These are phyloP conservation scores for Castanopsis chinensis DNA, from an alignment of 306 rosid species.

Conservation along the genomic window DNA sequence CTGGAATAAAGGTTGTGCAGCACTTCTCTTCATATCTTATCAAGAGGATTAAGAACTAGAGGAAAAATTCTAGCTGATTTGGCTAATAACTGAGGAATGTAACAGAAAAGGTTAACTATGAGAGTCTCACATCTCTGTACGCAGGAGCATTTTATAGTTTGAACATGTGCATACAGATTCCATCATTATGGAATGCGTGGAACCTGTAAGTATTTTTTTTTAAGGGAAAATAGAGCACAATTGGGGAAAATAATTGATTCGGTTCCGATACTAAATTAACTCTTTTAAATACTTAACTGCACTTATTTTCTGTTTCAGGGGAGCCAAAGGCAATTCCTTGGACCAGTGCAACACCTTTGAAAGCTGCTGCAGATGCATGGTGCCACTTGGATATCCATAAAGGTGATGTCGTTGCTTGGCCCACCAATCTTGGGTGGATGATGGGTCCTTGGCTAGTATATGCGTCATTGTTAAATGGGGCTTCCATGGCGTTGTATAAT, in stretches of 20 bases:
- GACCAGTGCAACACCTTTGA: slow-evolving; percentile 79
- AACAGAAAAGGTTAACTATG: background rate
- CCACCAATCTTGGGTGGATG: slow-evolving; percentile 99
- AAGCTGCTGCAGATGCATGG: slow-evolving; percentile 99
- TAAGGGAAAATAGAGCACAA: background rate
- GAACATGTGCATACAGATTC: background rate
- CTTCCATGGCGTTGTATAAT: slow-evolving; percentile 81
- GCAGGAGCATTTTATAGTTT: background rate
- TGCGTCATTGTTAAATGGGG: slow-evolving; percentile 90
- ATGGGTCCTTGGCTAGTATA: slow-evolving; percentile 99
- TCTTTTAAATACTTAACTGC: slow-evolving; percentile 14
- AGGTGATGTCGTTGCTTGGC: slow-evolving; percentile 91
- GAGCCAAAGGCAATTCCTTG: slow-evolving; percentile 99
- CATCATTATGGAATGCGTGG: background rate
- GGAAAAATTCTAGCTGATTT: background rate
- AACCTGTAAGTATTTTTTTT: no score
- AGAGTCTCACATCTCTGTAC: background rate
- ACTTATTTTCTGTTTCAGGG: slow-evolving; percentile 49
- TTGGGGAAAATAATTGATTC: slow-evolving; percentile 5
- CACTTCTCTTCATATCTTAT: background rate
- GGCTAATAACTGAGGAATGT: background rate
- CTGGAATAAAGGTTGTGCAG: background rate
- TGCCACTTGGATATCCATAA: slow-evolving; percentile 75
- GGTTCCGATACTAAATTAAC: slow-evolving; percentile 6
- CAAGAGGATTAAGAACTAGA: background rate